Base-by-base conservation (phyloP, 495 filamentous ascomycete species). In the Penicillium bialowiezense region DNA sequence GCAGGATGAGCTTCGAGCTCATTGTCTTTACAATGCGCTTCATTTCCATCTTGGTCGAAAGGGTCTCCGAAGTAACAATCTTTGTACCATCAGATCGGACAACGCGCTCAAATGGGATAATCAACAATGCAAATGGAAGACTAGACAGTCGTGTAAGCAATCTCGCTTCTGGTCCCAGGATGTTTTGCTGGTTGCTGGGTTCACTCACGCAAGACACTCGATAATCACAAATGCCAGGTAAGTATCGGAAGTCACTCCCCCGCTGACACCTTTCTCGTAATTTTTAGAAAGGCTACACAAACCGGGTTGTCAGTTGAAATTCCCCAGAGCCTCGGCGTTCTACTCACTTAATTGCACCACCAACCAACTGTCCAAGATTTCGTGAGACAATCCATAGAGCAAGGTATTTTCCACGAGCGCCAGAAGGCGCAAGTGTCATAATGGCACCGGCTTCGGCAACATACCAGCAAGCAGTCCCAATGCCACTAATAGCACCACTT, bases 311-410 rank as follows among this genome's bases (percentile, higher is more conserved):
- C 10, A 23, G 8, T 36, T 39, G 18, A 3, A 8, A n/a, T 10
- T 35, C 23, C 31, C 8, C 23, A n/a, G 23, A 34, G 19, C 3
- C 8, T 8, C 23, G 8, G 23, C 8, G 8, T 26, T 26, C 23
- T 4, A 56, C 59, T 55, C 15, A 65, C 62, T 65, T 65, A 47
- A 65, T 65, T 9, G 62, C 59, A 38, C 62, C 62, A 37, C 62
- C 62, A 36, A 65, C 62, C 26, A 65, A 23, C 45, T 65, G 62
- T 17, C 62, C 62, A 0, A 65, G 47, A 32, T 65, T 65, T 6
- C 62, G 56, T 18, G 62, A 62, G 8, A 65, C 62, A 42, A 65
- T 65, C 62, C 62, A 65, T 41, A 65, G 28, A 21, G 62, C 62
- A 18, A 65, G 33, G 31, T 65, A 65, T 40, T 65, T 65, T 44